Conservation (phyloP, 2,329 filamentous ascomycete genomes). For the Canariomyces notabilis region DNA sequence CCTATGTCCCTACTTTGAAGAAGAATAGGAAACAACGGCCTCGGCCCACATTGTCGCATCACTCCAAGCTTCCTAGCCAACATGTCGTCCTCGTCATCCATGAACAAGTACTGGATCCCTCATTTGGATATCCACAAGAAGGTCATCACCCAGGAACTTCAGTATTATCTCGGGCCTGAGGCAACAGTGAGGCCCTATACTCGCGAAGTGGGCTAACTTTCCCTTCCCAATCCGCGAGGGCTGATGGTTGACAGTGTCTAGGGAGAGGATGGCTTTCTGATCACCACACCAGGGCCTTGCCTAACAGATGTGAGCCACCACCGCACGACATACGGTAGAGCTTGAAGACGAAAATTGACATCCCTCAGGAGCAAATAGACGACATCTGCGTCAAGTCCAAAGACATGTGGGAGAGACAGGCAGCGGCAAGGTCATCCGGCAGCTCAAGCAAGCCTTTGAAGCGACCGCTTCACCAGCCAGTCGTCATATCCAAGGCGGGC, state of each 20-base stretch:
- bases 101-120: slow-evolving; percentile 59
- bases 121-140: slow-evolving; percentile 56
- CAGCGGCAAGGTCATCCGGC: slow-evolving; percentile 43
- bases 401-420: slow-evolving; percentile 54
- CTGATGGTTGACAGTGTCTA: slow-evolving; percentile 26
- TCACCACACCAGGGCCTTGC: slow-evolving; percentile 53
- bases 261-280: slow-evolving; percentile 59
- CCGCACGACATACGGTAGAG: not conserved
- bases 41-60: not conserved
- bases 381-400: slow-evolving; percentile 57
- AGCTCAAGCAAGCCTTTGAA: slow-evolving; percentile 48
- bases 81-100: slow-evolving; percentile 35
- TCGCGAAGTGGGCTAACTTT: slow-evolving; percentile 43
- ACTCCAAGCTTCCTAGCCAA: slow-evolving; percentile 10
- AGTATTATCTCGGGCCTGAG: slow-evolving; percentile 54
- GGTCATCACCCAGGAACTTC: slow-evolving; percentile 54
- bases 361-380: slow-evolving; percentile 54
- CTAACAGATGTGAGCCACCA: slow-evolving; percentile 51
- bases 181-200: slow-evolving; percentile 54
- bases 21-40: not conserved
- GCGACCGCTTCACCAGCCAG: slow-evolving; percentile 51
- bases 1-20: not conserved
- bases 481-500: slow-evolving; percentile 43
- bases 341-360: slow-evolving; percentile 21
- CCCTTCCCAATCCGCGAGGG: slow-evolving; percentile 22